Evolutionary conservation across 768 basidiomycete species (phyloP).

Genomic region (Calocera cornea): DNA sequence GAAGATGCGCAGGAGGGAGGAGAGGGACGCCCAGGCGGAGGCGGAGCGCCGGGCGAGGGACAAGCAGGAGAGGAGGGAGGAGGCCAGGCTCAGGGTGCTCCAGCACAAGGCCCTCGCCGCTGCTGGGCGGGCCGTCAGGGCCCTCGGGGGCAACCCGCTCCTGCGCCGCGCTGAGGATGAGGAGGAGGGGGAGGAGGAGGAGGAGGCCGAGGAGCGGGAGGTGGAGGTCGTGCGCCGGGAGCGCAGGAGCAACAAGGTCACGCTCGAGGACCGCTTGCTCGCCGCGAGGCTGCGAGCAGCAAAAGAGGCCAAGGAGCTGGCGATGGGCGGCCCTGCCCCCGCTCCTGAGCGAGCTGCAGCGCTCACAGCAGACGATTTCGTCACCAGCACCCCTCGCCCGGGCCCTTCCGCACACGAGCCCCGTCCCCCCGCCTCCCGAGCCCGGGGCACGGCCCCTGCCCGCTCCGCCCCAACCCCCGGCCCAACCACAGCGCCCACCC

Average conservation of each 20-base stretch:
- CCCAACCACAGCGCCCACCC: background rate
- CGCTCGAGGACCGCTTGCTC: background rate
- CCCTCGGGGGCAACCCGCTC: background rate
- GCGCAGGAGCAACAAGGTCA: background rate
- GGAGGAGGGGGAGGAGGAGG: background rate
- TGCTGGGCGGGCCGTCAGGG: background rate
- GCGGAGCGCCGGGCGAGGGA: too few species aligned
- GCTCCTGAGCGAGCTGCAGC: background rate
- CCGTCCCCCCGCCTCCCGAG: background rate
- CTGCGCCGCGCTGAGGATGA: background rate
- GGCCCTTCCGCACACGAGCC: background rate
- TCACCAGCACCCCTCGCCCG: background rate
- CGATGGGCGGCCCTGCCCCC: background rate
- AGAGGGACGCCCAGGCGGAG: too few species aligned
- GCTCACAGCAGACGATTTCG: background rate
- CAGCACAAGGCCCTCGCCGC: background rate
- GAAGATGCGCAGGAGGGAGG: slow-evolving; percentile 14
- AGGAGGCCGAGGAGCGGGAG: background rate
- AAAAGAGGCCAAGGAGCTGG: background rate
- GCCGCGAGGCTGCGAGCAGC: background rate
- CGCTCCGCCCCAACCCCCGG: background rate
- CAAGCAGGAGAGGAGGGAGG: slow-evolving; percentile 13
- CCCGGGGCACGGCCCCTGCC: background rate
- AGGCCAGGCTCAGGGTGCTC: slow-evolving; percentile 13
- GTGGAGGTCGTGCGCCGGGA: background rate